Conservation (phyloP, 176 grass and related monocot species). For the Oryza officinalis region DNA sequence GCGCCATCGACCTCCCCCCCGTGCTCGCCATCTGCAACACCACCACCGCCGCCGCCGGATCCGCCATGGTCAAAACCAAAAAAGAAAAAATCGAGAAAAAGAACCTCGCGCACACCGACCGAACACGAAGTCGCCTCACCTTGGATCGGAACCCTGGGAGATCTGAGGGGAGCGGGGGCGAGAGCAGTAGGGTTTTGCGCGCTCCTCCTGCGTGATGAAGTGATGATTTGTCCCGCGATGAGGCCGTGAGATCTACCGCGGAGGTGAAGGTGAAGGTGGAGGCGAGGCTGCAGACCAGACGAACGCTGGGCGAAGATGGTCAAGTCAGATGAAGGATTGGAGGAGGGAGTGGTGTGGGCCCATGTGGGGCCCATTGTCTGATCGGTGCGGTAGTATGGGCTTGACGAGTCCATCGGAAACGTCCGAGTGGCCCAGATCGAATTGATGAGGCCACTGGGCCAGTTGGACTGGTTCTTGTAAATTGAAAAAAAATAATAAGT, state of each 20-base stretch:
- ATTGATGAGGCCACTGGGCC: no score
- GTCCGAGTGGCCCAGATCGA: no score
- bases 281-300: no score
- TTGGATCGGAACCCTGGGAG: background rate
- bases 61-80: background rate
- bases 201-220: no score
- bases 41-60: background rate
- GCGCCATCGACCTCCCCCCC: constrained; percentile 81
- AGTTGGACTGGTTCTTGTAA: no score
- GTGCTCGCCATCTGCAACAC: constrained; percentile 55
- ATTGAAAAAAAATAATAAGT: no score
- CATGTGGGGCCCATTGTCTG: no score
- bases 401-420: no score
- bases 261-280: no score
- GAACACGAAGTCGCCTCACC: background rate
- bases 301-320: background rate
- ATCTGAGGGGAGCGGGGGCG: background rate
- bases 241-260: constrained; percentile 1
- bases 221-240: background rate
- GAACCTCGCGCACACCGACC: background rate
- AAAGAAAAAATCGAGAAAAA: background rate
- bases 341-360: no score
- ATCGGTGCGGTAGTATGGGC: no score
- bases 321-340: background rate
- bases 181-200: background rate